Evolutionary conservation across 2,329 filamentous ascomycete genomes (phyloP), one percentile per base, ranked within the genome.

Genomic region (Microdochium bolleyi): DNA sequence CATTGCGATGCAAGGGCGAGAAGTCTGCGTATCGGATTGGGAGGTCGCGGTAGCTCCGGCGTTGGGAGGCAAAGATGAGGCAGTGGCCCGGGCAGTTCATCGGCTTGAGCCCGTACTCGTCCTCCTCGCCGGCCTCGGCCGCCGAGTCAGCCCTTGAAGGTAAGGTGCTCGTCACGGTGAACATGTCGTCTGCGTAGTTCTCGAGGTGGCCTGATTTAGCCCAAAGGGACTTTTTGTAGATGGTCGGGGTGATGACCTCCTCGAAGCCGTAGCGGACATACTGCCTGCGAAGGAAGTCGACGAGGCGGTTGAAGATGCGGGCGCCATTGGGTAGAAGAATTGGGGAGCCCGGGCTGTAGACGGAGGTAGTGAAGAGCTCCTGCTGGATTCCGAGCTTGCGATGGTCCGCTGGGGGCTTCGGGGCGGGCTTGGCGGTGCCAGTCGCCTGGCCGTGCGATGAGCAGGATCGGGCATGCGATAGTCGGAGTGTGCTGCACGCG

Each of bases 21-120:
- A 97, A 97, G 68, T 99, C 94, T 51, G 94, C 92, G 73, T 96
- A 88, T 64, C 94, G 82, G 73, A 95, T 86, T 25, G 94, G 94
- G 54, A 99, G 76, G 62, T 97, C 91, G 63, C 88, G 80, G 71
- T 97, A 96, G 70, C 87, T 94, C 62, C 89, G 82, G 64, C 89
- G 88, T 52, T 88, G 82, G 69, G 92, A 87, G 50, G 80, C 83
- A 69, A 96, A 96, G 64, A 96, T 87, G 59, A 94, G 74, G 70
- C 89, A 95, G 72, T 97, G 92, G 25, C 91, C 91, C 3, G 94
- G 94, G 73, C 94, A 99, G 75, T 97, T 97, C 94, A 97, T 97
- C 25, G 92, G 92, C 75, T 97, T 97, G 51, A 97, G 74, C 16
- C 85, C 91, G 25, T 67, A 67, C 46, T 66, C 64, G 50, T 65